phyloP scores from a whole-genome alignment of 2,329 filamentous ascomycete species.

The Cercospora sesami region DNA sequence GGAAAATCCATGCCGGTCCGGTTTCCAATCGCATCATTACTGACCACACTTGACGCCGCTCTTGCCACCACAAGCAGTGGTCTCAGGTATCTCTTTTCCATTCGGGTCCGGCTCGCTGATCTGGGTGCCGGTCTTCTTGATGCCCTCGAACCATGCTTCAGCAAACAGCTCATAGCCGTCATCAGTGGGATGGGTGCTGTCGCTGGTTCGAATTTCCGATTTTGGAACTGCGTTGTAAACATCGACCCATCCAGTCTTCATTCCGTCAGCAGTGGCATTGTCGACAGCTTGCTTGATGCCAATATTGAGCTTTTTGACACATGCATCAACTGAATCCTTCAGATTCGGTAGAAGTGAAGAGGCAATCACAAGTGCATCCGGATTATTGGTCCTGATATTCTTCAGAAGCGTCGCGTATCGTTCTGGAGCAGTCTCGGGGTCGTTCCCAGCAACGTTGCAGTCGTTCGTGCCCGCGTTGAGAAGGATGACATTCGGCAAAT shows the following conservation, averaged over 20 bases:
- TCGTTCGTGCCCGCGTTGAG: background rate
- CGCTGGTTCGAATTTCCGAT: background rate
- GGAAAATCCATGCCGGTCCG: no score
- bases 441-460: background rate
- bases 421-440: background rate
- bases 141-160: background rate
- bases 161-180: background rate
- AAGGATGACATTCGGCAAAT: background rate
- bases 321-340: background rate
- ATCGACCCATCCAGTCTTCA: constrained; percentile 11
- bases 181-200: background rate
- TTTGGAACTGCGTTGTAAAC: constrained; percentile 4
- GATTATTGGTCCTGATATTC: background rate
- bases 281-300: constrained; percentile 7
- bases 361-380: background rate
- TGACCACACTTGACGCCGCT: background rate
- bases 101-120: background rate
- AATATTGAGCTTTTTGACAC: background rate
- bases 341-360: background rate
- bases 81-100: background rate
- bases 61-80: background rate
- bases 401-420: background rate
- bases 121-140: background rate
- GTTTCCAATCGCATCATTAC: background rate
- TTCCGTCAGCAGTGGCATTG: constrained; percentile 3